Percentiles rank a stretch among this genome's conserved stretches.
Evolutionary conservation across 805 yeast species (phyloP).

Genomic region (Myxozyma monticola): DNA sequence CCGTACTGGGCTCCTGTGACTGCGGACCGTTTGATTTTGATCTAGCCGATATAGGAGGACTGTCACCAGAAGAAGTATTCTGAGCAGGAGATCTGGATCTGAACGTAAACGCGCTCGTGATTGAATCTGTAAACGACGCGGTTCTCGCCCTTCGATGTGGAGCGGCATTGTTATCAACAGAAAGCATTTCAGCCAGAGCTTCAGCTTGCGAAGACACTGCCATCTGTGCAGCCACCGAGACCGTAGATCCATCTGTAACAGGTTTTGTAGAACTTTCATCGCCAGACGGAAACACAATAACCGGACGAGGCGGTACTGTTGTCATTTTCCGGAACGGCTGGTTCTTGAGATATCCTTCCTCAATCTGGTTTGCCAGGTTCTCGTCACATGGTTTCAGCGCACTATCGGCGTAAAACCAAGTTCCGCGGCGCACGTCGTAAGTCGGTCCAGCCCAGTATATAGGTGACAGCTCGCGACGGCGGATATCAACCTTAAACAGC

Average conservation of each 20-base stretch:
- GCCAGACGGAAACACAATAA: too few relatives aligned
- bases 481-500: conserved; percentile 69
- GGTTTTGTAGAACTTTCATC: too few relatives aligned
- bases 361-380: conserved; percentile 57
- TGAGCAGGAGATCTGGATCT: conserved; percentile 16
- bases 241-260: too few relatives aligned
- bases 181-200: not conserved
- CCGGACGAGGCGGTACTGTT: not conserved
- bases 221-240: too few relatives aligned
- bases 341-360: conserved; percentile 50
- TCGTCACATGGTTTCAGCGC: conserved; percentile 51
- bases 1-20: not conserved
- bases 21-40: not conserved
- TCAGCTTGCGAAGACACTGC: too few relatives aligned
- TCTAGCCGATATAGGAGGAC: too few relatives aligned
- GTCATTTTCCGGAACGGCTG: conserved; percentile 40
- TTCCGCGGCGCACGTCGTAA: conserved; percentile 79
- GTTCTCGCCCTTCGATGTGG: conserved; percentile 1
- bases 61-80: not conserved
- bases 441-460: conserved; percentile 87
- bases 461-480: conserved; percentile 57
- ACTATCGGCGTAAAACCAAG: conserved; percentile 67
- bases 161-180: too few relatives aligned
- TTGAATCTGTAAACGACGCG: conserved; percentile 24
- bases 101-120: conserved; percentile 24